phyloP scores from a whole-genome alignment of 129 eudicot species.

The Gnaphalium uliginosum region DNA sequence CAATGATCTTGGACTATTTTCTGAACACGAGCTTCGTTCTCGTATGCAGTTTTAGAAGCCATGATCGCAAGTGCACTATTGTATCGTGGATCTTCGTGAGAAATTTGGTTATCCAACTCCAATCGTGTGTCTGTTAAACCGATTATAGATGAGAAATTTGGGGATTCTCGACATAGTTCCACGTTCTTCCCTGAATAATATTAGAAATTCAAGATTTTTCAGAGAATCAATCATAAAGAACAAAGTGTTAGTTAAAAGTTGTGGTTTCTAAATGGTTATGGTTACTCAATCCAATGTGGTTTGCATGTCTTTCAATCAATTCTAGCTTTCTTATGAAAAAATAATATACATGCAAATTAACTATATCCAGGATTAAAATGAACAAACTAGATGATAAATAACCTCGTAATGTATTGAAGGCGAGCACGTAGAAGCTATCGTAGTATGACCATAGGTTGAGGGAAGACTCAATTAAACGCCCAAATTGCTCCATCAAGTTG shows the following conservation, averaged over 20 bases:
- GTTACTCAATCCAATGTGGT: no score
- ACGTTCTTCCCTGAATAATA: constrained; percentile 15
- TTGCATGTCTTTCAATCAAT: no score
- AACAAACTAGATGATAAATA: not conserved
- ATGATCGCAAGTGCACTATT: constrained; percentile 33
- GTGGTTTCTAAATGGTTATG: no score
- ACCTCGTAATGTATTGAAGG: constrained; percentile 19
- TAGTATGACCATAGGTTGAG: constrained; percentile 30
- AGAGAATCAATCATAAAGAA: no score
- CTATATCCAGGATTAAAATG: no score
- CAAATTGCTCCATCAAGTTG: not conserved
- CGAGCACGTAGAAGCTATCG: constrained; percentile 26
- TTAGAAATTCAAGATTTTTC: not conserved
- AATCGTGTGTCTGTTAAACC: constrained; percentile 38
- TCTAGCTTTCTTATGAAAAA: no score
- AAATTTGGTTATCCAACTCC: constrained; percentile 26
- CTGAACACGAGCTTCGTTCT: constrained; percentile 26
- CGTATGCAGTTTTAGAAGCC: constrained; percentile 41
- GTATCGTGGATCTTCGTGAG: constrained; percentile 33
- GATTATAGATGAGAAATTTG: constrained; percentile 19
- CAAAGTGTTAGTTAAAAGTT: no score
- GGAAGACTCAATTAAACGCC: constrained; percentile 15
- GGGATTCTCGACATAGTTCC: not conserved
- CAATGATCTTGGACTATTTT: constrained; percentile 31
- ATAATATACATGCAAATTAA: no score